Conservation (phyloP, 2,329 filamentous ascomycete genomes). For the Colletotrichum lindemuthianum region DNA sequence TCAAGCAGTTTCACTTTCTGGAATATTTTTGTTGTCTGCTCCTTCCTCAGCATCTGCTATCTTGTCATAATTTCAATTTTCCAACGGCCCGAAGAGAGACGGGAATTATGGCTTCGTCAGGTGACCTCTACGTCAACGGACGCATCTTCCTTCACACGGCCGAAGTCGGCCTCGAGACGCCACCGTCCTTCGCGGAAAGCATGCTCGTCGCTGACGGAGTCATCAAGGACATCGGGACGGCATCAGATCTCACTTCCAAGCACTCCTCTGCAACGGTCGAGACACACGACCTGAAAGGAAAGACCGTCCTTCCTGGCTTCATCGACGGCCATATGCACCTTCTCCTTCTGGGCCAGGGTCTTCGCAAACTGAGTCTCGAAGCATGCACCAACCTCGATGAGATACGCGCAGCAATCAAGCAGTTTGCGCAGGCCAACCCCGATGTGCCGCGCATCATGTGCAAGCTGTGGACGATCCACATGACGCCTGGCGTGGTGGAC, state of each 20-base stretch:
- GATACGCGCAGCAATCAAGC: conserved; percentile 57
- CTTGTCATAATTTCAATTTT: background rate
- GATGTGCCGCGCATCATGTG: conserved; percentile 60
- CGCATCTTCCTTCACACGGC: conserved; percentile 35
- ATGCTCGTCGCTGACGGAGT: conserved; percentile 36
- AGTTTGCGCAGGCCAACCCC: conserved; percentile 58
- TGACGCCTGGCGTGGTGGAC: conserved; percentile 56
- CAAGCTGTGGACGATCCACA: conserved; percentile 65
- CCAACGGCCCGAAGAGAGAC: background rate
- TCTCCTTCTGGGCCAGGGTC: conserved; percentile 62
- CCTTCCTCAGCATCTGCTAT: background rate
- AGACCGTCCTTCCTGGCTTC: conserved; percentile 62
- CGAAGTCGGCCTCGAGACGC: conserved; percentile 23
- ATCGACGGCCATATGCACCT: conserved; percentile 69
- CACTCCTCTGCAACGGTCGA: background rate
- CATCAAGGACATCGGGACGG: conserved; percentile 32
- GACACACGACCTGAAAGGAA: conserved; percentile 41
- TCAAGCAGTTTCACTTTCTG: no score
- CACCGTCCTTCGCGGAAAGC: conserved; percentile 35
- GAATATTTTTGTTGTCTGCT: background rate
- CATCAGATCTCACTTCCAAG: conserved; percentile 6
- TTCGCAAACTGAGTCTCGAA: conserved; percentile 61
- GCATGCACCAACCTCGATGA: conserved; percentile 59
- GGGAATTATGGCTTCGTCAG: background rate
- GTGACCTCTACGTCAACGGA: conserved; percentile 36